phyloP scores from a whole-genome alignment of 2,329 filamentous ascomycete species.

The Cercospora nicotianae region DNA sequence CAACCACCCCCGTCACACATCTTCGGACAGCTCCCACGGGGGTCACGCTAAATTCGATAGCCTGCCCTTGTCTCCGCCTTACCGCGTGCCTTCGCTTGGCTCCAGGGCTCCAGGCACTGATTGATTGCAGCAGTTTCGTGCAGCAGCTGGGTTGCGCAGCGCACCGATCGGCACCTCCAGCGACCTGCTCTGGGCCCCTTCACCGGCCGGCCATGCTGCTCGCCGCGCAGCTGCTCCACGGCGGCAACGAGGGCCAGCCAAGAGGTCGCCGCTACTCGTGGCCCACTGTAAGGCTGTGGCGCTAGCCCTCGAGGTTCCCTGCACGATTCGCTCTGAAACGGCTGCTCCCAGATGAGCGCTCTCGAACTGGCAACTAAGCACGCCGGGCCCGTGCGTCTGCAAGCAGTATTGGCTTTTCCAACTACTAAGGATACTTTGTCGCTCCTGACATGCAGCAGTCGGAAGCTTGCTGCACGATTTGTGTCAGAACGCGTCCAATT shows the following conservation, averaged over 20 bases:
- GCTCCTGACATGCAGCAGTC: constrained; percentile 7
- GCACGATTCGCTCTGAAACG: constrained; percentile 15
- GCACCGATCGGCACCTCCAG: background rate
- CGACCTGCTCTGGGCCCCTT: background rate
- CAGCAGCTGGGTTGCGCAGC: background rate
- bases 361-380: constrained; percentile 12
- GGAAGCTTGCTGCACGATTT: constrained; percentile 2
- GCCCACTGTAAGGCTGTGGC: constrained; percentile 5
- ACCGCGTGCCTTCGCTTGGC: background rate
- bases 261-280: constrained; percentile 4
- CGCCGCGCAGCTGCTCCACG: constrained; percentile 9
- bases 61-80: background rate
- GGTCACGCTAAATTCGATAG: background rate
- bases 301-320: constrained; percentile 4
- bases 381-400: constrained; percentile 4
- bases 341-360: constrained; percentile 7
- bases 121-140: background rate
- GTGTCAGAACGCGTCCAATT: constrained; percentile 7
- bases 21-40: background rate
- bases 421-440: background rate
- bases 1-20: background rate
- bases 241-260: constrained; percentile 3
- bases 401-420: constrained; percentile 6
- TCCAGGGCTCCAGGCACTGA: background rate
- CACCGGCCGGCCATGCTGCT: constrained; percentile 3